Base-by-base conservation (phyloP, 768 basidiomycete genomes). In the Macrolepiota albuminosa region DNA sequence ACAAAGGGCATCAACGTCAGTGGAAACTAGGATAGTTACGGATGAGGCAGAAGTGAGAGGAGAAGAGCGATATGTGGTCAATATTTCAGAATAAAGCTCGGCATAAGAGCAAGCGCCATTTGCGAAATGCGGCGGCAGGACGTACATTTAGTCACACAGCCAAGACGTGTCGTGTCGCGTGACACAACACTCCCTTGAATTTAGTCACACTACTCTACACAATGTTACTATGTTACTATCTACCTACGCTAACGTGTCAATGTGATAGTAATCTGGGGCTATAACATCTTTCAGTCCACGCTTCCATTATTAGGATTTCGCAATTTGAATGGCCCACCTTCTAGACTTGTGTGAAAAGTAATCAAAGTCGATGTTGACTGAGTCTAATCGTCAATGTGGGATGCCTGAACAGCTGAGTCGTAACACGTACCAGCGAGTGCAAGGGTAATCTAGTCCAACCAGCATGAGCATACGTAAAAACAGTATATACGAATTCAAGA, bases 1-100 rank as follows among this genome's bases (percentile, higher is more conserved):
- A 70, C 93, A 95, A 6, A 98, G 77, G 5, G 92, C 92, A 75
- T 99, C 96, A 54, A 95, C 91, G 69, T 95, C 91, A 10, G 93
- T 90, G 2, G 92, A 87, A 49, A 92, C 93, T 57, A 95, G 85
- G 52, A 96, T 81, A 64, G 91, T 83, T 61, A 95, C 86, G 1
- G 92, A 91, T 10, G 91, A 87, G 2, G 91, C 92, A 3, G 92
- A 87, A 13, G 88, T 84, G 43, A 85, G 78, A 1, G 89, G 89
- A 0, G 88, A 86, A 49, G 86, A 83, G 39, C 91, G 79, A 63
- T 91, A 88, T 0, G 84, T 71, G 14, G 83, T 78, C n/a, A 94
- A 75, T 57, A 94, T 91, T 49, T 78, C 80, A 42, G 78, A 75
- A 72, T 94, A 94, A 3, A 89, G 86, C 62, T 88, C 81, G 16